A percentile compares a stretch with the other conserved stretches of the same genome.
Evolutionary conservation across 257 asterid species (phyloP).

Genomic region (Mentha longifolia): DNA sequence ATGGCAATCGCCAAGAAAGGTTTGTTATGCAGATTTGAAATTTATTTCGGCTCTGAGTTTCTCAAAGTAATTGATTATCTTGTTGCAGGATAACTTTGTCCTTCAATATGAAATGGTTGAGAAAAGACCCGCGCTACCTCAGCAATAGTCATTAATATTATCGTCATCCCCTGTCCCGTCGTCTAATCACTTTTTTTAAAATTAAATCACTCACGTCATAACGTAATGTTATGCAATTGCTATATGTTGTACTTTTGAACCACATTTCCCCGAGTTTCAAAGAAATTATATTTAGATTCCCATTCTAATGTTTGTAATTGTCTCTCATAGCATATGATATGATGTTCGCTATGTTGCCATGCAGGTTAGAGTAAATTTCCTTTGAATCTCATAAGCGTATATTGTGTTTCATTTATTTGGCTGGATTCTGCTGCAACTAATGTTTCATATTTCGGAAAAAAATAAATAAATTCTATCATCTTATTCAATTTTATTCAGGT

Average conservation of each 20-base stretch:
- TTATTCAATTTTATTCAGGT: too few species aligned
- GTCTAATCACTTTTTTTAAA: constrained; percentile 22
- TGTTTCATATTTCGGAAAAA: too few species aligned
- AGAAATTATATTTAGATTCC: constrained; percentile 24
- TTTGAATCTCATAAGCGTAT: not conserved
- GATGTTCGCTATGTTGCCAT: not conserved
- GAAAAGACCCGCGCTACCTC: constrained; percentile 60
- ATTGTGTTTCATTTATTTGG: not conserved
- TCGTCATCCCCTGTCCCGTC: not conserved
- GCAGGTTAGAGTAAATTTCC: constrained; percentile 3
- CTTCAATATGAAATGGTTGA: constrained; percentile 75
- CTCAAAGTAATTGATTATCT: constrained; percentile 7
- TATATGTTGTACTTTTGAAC: constrained; percentile 35
- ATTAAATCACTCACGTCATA: constrained; percentile 14
- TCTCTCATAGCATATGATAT: not conserved
- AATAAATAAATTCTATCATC: too few species aligned
- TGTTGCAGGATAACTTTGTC: constrained; percentile 72
- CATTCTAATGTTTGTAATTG: not conserved
- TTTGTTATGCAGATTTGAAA: constrained; percentile 28
- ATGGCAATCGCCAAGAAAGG: constrained; percentile 80
- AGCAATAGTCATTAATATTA: constrained; percentile 31
- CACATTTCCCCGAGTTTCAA: constrained; percentile 17
- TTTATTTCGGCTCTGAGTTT: not conserved
- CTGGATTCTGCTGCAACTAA: too few species aligned
- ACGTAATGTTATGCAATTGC: constrained; percentile 25